Conservation (phyloP, 352 stramenopile species). For the Phytophthora palmivora region DNA sequence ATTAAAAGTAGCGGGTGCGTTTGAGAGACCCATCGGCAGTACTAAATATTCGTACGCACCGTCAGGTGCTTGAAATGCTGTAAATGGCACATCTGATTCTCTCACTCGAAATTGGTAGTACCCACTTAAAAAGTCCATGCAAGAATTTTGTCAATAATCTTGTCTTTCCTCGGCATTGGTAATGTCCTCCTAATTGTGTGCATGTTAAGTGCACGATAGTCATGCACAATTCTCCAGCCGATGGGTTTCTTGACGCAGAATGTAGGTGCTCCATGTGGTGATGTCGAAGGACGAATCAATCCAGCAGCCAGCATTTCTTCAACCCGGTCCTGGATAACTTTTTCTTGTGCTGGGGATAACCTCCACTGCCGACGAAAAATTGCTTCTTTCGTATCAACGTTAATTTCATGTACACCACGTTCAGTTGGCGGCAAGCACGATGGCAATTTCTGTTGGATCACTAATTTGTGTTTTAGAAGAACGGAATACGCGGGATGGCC, state of each 20-base stretch:
- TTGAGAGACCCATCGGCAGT: constrained; percentile 30
- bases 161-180: constrained; percentile 25
- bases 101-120: constrained; percentile 37
- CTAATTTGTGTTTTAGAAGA: too few relatives aligned
- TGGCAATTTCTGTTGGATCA: too few relatives aligned
- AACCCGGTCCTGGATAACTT: constrained; percentile 19
- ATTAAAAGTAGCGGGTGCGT: constrained; percentile 12
- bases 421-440: too few relatives aligned
- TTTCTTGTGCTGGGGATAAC: constrained; percentile 19
- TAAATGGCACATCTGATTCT: constrained; percentile 27
- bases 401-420: too few relatives aligned
- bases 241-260: constrained; percentile 31
- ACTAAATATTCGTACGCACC: constrained; percentile 31
- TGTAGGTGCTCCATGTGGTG: constrained; percentile 19
- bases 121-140: constrained; percentile 28
- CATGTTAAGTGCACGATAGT: constrained; percentile 8
- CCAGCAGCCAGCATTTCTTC: neutral
- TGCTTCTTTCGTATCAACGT: too few relatives aligned
- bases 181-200: constrained; percentile 2
- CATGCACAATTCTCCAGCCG: constrained; percentile 32
- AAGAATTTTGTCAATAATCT: constrained; percentile 20
- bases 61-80: constrained; percentile 23
- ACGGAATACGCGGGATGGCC: too few relatives aligned
- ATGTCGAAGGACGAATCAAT: constrained; percentile 18
- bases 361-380: constrained; percentile 8